phyloP scores from a whole-genome alignment of 305 asterid species.

The Solanum hybrid region DNA sequence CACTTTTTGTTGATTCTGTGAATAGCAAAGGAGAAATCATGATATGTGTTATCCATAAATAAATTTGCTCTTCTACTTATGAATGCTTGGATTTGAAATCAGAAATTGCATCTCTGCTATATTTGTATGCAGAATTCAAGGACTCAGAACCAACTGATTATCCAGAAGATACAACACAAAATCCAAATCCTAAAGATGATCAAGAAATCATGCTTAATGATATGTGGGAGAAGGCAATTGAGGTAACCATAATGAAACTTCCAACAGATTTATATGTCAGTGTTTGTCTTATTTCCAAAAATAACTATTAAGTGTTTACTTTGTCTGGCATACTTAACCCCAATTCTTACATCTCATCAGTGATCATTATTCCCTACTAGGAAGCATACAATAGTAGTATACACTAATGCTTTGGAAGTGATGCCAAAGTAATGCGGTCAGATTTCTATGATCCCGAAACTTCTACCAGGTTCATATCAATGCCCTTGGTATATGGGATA shows the following conservation, averaged over 20 bases:
- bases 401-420: not conserved
- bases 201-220: slow-evolving; percentile 45
- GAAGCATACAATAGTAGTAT: not conserved
- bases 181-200: slow-evolving; percentile 22
- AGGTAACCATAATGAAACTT: slow-evolving; percentile 34
- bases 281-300: not conserved
- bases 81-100: slow-evolving; percentile 2
- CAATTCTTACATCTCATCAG: not conserved
- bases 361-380: not conserved
- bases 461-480: not conserved
- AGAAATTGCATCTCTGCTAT: not conserved
- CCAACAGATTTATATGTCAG: not conserved
- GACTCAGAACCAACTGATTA: not conserved
- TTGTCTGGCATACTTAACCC: not conserved
- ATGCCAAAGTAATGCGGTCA: not conserved
- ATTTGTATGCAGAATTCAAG: not conserved
- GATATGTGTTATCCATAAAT: not conserved
- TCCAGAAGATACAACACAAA: slow-evolving; percentile 11
- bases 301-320: not conserved
- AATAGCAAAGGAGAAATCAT: not conserved
- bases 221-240: slow-evolving; percentile 29
- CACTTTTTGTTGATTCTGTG: not conserved
- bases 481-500: not conserved
- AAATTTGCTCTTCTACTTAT: not conserved
- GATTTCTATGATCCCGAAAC: not conserved